Evolutionary conservation across 495 filamentous ascomycete species (phyloP), one percentile per base, ranked within the genome.

Genomic region (Neurospora terricola): DNA sequence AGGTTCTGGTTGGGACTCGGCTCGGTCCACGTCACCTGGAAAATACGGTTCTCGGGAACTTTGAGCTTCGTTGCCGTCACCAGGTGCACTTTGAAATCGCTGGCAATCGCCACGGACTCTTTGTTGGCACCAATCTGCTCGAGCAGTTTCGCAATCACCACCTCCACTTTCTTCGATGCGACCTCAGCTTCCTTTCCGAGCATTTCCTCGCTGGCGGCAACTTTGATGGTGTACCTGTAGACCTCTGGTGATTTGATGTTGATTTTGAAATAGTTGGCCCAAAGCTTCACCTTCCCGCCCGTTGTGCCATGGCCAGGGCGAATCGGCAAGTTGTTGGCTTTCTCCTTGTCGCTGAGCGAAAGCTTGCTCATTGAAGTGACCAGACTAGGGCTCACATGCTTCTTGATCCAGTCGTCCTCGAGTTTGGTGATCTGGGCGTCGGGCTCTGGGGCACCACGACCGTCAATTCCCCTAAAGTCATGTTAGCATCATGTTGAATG

Each of bases 241-340:
- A 88, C 54, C 75, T 77, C 23, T 71, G 75, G 72, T 11, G 74
- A 59, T 75, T 83, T 74, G 73, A 85, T 37, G 76, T 82, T 81
- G 30, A 93, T 71, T 4, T 85, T 80, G 74, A 92, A 88, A 72
- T 90, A 91, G 78, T 93, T 93, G 42, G 91, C 84, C 84, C 87
- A 91, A 1, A 93, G 82, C 8, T 80, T 78, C 5, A 90, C 81
- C 21, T 78, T 69, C 8, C 39, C 78, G 21, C 91, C 91, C 16
- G 73, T 73, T 2, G 82, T 88, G 48, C 90, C 90, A 76, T 86
- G 91, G 4, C 83, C 86, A n/a, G 91, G 91, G 9, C 90, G 86
- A 59, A 74, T 72, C 9, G 86, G 86, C 43, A 86, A 76, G 30
- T 74, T 42, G 16, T 73, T 39, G 71, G 54, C 54, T 9, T 62